Conservation (phyloP, 768 basidiomycete species). For the Rhodotorula sphaerocarpa region DNA sequence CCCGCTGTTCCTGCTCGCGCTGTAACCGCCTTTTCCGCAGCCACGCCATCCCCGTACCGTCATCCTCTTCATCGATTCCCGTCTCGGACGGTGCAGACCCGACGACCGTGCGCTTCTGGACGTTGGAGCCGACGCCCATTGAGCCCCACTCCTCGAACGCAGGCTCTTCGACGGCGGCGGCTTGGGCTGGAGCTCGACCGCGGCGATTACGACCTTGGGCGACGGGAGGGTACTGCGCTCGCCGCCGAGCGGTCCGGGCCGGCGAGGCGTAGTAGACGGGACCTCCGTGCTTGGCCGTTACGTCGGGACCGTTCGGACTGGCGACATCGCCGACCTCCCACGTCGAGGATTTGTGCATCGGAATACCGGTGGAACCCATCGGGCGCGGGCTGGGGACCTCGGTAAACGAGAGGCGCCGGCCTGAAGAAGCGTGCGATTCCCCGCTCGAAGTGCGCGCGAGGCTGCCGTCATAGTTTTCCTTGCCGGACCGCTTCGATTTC, state of each 20-base stretch:
- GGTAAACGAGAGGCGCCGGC: neutral
- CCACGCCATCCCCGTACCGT: constrained; percentile 30
- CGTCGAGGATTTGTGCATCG: constrained; percentile 30
- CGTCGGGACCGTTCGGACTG: neutral
- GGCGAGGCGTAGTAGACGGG: constrained; percentile 29
- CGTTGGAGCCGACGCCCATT: constrained; percentile 3
- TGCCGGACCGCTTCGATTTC: neutral
- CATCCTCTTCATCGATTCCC: neutral
- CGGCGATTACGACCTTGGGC: constrained; percentile 24
- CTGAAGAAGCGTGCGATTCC: constrained; percentile 4
- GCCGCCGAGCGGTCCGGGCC: neutral
- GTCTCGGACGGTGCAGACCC: neutral
- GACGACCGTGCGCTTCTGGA: neutral
- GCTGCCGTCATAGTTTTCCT: neutral
- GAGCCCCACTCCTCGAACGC: constrained; percentile 28
- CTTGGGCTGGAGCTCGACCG: neutral
- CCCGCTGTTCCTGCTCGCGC: constrained; percentile 4
- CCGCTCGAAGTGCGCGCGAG: constrained; percentile 2
- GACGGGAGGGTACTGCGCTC: constrained; percentile 30
- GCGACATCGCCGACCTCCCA: constrained; percentile 25
- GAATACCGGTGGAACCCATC: constrained; percentile 25
- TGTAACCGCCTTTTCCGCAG: constrained; percentile 8
- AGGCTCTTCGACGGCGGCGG: constrained; percentile 16
- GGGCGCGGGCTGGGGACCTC: neutral
- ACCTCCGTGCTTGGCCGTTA: neutral